phyloP scores from a whole-genome alignment of 345 rosid genomes.

The Firmiana major region DNA sequence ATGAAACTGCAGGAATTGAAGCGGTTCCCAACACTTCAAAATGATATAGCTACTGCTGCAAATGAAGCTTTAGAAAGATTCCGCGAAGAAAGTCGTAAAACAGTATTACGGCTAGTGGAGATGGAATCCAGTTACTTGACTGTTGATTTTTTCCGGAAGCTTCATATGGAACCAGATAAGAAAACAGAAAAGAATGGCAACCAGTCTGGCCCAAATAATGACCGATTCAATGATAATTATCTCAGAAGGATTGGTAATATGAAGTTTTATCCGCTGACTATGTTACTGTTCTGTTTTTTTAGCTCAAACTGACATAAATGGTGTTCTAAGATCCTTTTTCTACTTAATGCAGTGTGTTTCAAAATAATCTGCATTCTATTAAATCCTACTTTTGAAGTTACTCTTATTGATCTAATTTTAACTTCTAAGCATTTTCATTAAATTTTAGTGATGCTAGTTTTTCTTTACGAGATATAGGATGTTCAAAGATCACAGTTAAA shows the following conservation, averaged over 20 bases:
- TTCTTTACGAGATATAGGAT: background rate
- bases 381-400: background rate
- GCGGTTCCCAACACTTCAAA: slow-evolving; percentile 84
- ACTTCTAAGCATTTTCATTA: background rate
- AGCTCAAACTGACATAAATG: background rate
- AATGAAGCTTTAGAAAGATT: slow-evolving; percentile 89
- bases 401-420: background rate
- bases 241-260: slow-evolving; percentile 81
- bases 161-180: slow-evolving; percentile 83
- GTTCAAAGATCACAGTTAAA: background rate
- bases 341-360: background rate
- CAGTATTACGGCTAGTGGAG: slow-evolving; percentile 82
- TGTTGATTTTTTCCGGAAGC: slow-evolving; percentile 93
- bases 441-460: background rate
- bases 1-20: slow-evolving; percentile 64
- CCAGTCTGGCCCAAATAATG: slow-evolving; percentile 49
- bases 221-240: slow-evolving; percentile 70
- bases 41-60: slow-evolving; percentile 93
- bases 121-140: slow-evolving; percentile 98
- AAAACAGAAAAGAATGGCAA: slow-evolving; percentile 67
- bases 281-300: background rate
- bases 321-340: background rate
- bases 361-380: background rate
- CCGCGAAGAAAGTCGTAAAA: slow-evolving; percentile 88
- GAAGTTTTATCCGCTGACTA: background rate